Base-by-base conservation (phyloP, 768 basidiomycete species). In the Naganishia vaughanmartiniae region DNA sequence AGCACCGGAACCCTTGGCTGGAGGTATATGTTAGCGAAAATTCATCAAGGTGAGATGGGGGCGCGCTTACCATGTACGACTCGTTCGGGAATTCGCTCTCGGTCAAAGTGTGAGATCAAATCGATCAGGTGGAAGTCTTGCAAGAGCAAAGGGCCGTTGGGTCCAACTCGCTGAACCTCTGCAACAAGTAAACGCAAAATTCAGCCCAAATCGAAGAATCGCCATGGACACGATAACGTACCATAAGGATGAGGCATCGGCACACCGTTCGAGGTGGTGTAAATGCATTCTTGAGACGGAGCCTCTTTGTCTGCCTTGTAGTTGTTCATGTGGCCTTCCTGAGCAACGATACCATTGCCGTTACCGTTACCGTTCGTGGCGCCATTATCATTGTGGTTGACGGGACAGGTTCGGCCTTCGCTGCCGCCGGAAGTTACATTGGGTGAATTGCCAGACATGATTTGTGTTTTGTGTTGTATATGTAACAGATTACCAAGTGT, bases 211-310 rank as follows among this genome's bases (percentile, higher is more conserved):
- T 21, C 21, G 26, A 42, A 42, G 10, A 26, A 55, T 55, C 54
- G 39, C 34, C 31, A 5, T 45, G 11, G 42, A 11, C 42, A 2
- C 42, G 4, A 12, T 5, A 15, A 21, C 65, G 33, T 65, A 48
- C 70, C 65, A 33, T 53, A 66, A 0, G 76, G 75, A 63, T 77
- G 76, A 19, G 76, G 70, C 45, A 80, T 63, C 10, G 91, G 87
- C 10, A 87, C 89, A 75, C 93, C 93, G 76, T 87, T 91, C 65
- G 90, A 92, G 66, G 91, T 90, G 76, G 91, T 93, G 86, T 93
- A 94, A 69, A 85, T 75, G 54, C 72, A 73, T 6, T 78, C 75
- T 26, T 74, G 67, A 5, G 77, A 78, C 1, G 70, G 74, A 14
- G 73, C 65, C 17, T 78, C 51, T 48, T 75, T 66, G 66, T 78